Evolutionary conservation across 140 eudicot species (phyloP).

Genomic region (Oenanthe javanica): DNA sequence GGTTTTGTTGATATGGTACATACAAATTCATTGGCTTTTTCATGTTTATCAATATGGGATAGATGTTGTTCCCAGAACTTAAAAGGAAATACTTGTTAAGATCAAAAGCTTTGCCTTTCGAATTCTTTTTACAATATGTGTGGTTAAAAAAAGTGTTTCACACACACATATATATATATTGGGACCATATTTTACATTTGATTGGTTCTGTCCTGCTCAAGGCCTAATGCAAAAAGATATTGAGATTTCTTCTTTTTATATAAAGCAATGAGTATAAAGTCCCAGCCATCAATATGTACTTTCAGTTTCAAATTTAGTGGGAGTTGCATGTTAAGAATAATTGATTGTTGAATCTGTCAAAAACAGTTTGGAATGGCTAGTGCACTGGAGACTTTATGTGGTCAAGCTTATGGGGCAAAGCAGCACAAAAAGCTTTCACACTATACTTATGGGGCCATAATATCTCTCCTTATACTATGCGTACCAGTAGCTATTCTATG

Average conservation of each 20-base stretch:
- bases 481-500: neutral
- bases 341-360: neutral
- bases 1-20: neutral
- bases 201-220: neutral
- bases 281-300: neutral
- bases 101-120: neutral
- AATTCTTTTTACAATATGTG: too few species aligned
- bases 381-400: slow-evolving; percentile 12
- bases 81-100: neutral
- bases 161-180: too few species aligned
- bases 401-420: slow-evolving; percentile 10
- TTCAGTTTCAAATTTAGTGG: neutral
- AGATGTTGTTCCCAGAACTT: neutral
- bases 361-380: slow-evolving; percentile 11
- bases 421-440: slow-evolving; percentile 5
- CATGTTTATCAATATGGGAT: neutral
- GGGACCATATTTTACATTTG: neutral
- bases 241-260: neutral
- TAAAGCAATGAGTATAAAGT: neutral
- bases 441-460: slow-evolving; percentile 6
- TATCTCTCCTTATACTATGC: slow-evolving; percentile 1
- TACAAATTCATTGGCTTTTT: neutral
- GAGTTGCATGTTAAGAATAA: neutral
- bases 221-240: neutral
- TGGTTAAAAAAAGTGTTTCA: too few species aligned